These are phyloP conservation scores for Pseudocercospora macadamiae DNA, from an alignment of 2,329 filamentous ascomycete species.

Conservation along the genomic window DNA sequence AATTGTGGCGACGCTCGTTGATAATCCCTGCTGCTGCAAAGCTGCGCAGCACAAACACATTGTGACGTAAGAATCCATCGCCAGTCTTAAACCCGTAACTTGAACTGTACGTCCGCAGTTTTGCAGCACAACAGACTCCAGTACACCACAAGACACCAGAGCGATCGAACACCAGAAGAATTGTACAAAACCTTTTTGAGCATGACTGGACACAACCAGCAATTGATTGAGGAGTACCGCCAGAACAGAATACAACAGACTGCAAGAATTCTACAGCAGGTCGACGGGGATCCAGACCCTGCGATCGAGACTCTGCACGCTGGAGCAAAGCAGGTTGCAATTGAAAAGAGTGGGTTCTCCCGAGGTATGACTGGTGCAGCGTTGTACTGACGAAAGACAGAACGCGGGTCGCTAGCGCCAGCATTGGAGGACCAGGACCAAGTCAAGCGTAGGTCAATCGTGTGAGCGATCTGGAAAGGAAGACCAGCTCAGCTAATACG, in stretches of 20 bases:
- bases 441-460: not conserved
- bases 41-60: not conserved
- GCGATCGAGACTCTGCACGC: not conserved
- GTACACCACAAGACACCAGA: not conserved
- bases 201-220: not conserved
- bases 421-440: not conserved
- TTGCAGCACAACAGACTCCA: not conserved
- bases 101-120: not conserved
- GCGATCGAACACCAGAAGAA: not conserved
- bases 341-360: not conserved
- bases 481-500: not conserved
- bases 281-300: not conserved
- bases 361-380: not conserved
- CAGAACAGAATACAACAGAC: not conserved
- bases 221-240: not conserved
- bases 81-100: not conserved
- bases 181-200: not conserved
- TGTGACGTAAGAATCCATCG: conserved; percentile 1
- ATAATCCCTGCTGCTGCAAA: not conserved
- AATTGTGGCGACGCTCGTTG: not conserved
- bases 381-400: not conserved
- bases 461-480: not conserved
- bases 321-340: not conserved
- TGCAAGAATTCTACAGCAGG: not conserved
- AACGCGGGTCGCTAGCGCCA: not conserved